phyloP scores from a whole-genome alignment of 495 filamentous ascomycete species.

The Daldinia bambusicola region DNA sequence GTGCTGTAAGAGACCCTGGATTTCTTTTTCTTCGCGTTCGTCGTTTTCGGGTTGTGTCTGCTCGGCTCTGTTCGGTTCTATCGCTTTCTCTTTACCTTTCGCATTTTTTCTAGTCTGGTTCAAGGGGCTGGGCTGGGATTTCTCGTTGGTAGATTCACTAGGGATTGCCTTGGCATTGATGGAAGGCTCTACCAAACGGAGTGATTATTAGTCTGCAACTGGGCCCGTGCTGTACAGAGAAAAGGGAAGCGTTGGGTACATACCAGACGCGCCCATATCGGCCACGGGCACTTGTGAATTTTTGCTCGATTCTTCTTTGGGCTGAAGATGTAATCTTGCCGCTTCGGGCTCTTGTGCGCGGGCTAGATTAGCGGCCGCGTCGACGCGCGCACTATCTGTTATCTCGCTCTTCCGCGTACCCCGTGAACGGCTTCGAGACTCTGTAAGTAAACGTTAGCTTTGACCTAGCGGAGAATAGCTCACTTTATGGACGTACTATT shows the following conservation, averaged over 20 bases:
- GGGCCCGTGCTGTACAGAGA: background rate
- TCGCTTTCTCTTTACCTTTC: slow-evolving; percentile 30
- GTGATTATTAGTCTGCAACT: background rate
- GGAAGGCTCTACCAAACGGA: slow-evolving; percentile 3
- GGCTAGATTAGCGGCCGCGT: slow-evolving; percentile 19
- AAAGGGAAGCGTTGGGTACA: background rate
- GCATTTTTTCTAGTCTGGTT: background rate
- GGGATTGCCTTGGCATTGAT: slow-evolving; percentile 9
- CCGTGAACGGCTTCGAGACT: slow-evolving; percentile 25
- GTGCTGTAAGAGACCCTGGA: slow-evolving; percentile 36
- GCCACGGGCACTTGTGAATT: slow-evolving; percentile 35
- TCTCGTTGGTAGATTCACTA: slow-evolving; percentile 2
- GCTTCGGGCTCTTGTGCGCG: slow-evolving; percentile 30
- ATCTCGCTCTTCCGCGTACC: slow-evolving; percentile 23
- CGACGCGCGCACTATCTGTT: slow-evolving; percentile 16
- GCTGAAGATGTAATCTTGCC: slow-evolving; percentile 21
- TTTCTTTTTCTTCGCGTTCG: slow-evolving; percentile 39
- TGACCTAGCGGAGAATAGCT: background rate
- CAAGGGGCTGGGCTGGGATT: slow-evolving; percentile 10
- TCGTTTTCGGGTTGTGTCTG: slow-evolving; percentile 24
- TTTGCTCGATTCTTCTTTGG: slow-evolving; percentile 14
- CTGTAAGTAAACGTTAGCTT: slow-evolving; percentile 29
- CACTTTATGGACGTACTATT: slow-evolving; percentile 30
- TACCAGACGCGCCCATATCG: slow-evolving; percentile 43
- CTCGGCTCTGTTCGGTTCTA: background rate